phyloP scores from a whole-genome alignment of 495 filamentous ascomycete genomes.

The Podospora pseudopauciseta region DNA sequence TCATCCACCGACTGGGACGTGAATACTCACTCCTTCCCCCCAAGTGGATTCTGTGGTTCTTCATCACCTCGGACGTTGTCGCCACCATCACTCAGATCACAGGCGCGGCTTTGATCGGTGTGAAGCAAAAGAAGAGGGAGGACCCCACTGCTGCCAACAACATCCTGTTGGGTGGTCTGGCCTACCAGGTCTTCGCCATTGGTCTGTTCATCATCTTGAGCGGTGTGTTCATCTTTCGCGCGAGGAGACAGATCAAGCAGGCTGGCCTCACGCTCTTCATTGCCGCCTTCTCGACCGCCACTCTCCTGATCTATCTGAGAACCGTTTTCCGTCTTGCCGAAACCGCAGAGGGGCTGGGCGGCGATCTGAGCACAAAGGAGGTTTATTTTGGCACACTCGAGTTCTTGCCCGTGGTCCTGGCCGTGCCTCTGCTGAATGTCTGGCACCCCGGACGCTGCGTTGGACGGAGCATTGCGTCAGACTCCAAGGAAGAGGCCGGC shows the following conservation, averaged over 20 bases:
- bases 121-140: slow-evolving; percentile 37
- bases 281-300: slow-evolving; percentile 38
- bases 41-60: slow-evolving; percentile 42
- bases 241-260: slow-evolving; percentile 14
- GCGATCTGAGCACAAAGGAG: slow-evolving; percentile 45
- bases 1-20: slow-evolving; percentile 39
- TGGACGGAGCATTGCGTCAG: slow-evolving; percentile 16
- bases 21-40: slow-evolving; percentile 37
- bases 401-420: slow-evolving; percentile 50
- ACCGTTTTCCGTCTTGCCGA: slow-evolving; percentile 55
- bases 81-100: slow-evolving; percentile 50
- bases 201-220: slow-evolving; percentile 45
- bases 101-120: slow-evolving; percentile 49
- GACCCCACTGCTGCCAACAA: slow-evolving; percentile 47
- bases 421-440: slow-evolving; percentile 39
- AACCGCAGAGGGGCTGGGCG: slow-evolving; percentile 48
- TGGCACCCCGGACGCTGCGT: slow-evolving; percentile 50
- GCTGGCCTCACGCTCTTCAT: slow-evolving; percentile 28
- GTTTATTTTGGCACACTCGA: slow-evolving; percentile 52
- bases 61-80: slow-evolving; percentile 49
- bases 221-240: slow-evolving; percentile 30
- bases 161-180: slow-evolving; percentile 50
- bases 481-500: neutral
- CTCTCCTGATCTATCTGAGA: slow-evolving; percentile 50
- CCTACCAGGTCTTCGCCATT: slow-evolving; percentile 49